phyloP scores from a whole-genome alignment of 1,284 basidiomycete genomes.

The Apiotrichum sp. region DNA sequence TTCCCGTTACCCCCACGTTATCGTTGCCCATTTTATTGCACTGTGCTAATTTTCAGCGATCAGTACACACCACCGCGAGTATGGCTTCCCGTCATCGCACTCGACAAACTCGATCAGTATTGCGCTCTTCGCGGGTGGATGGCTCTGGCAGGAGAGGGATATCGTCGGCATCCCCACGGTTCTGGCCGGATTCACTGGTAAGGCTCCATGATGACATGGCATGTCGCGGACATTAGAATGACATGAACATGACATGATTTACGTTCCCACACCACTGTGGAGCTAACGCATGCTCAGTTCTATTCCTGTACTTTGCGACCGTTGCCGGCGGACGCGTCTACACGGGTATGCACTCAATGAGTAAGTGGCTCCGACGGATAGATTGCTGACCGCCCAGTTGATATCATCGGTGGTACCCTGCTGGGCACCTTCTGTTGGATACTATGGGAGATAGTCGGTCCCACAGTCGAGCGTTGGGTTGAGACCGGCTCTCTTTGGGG shows the following conservation, averaged over 20 bases:
- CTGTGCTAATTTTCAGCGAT: constrained; percentile 55
- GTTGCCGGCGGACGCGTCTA: constrained; percentile 87
- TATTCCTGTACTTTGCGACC: constrained; percentile 62
- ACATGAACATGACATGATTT: too few species aligned
- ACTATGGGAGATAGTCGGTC: constrained; percentile 48
- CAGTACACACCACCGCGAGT: constrained; percentile 63
- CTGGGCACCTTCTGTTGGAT: constrained; percentile 66
- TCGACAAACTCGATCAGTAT: constrained; percentile 86
- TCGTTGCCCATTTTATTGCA: neutral
- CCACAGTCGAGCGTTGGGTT: constrained; percentile 45
- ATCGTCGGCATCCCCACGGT: constrained; percentile 14
- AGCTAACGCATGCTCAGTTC: constrained; percentile 29
- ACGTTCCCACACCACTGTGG: too few species aligned
- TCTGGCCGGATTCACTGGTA: constrained; percentile 23
- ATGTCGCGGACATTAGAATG: too few species aligned
- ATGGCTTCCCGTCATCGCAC: constrained; percentile 88
- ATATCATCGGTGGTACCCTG: constrained; percentile 61
- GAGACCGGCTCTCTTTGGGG: constrained; percentile 55
- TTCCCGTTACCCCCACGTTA: too few species aligned
- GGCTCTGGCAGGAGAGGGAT: constrained; percentile 28
- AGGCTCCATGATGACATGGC: constrained; percentile 4
- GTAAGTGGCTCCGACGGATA: constrained; percentile 19
- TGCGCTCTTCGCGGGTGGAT: constrained; percentile 60
- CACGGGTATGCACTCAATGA: constrained; percentile 75
- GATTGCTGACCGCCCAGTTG: constrained; percentile 47